phyloP scores from a whole-genome alignment of 352 stramenopile species.

The Phytophthora constricta region DNA sequence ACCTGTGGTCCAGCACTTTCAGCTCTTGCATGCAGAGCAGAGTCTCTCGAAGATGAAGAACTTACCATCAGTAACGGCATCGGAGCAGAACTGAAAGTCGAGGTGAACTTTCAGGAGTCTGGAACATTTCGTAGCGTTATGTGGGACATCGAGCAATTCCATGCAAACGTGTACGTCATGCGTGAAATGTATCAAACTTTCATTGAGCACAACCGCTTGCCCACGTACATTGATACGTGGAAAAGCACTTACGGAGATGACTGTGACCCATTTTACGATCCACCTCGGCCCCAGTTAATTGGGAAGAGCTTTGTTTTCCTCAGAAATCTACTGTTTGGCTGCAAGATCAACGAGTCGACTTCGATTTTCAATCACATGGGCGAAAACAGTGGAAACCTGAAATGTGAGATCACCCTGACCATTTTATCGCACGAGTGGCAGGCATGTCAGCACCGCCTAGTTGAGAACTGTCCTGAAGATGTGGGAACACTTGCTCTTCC shows the following conservation, averaged over 20 bases:
- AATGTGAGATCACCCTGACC: constrained; percentile 68
- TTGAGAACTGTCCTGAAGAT: constrained; percentile 64
- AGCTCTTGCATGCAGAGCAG: constrained; percentile 31
- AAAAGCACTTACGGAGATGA: constrained; percentile 42
- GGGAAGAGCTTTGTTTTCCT: constrained; percentile 79
- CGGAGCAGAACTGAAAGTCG: constrained; percentile 71
- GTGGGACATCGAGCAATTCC: constrained; percentile 85
- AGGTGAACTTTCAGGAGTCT: constrained; percentile 79
- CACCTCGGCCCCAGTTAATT: constrained; percentile 70
- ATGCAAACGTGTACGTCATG: constrained; percentile 83
- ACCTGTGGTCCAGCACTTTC: constrained; percentile 41
- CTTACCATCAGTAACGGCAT: constrained; percentile 56
- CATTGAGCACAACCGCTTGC: constrained; percentile 70
- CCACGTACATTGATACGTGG: constrained; percentile 42
- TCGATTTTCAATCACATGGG: constrained; percentile 68
- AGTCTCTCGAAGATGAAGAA: constrained; percentile 67
- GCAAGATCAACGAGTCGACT: constrained; percentile 61
- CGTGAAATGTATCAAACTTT: constrained; percentile 90
- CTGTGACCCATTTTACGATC: constrained; percentile 83
- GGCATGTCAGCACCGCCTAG: constrained; percentile 60
- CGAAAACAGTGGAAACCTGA: constrained; percentile 42
- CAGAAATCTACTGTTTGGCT: constrained; percentile 61
- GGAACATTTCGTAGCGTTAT: constrained; percentile 78
- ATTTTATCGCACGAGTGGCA: constrained; percentile 83
- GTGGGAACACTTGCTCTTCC: constrained; percentile 43